Evolutionary conservation across 805 yeast species (phyloP).

Genomic region (Wickerhamiella azyma): DNA sequence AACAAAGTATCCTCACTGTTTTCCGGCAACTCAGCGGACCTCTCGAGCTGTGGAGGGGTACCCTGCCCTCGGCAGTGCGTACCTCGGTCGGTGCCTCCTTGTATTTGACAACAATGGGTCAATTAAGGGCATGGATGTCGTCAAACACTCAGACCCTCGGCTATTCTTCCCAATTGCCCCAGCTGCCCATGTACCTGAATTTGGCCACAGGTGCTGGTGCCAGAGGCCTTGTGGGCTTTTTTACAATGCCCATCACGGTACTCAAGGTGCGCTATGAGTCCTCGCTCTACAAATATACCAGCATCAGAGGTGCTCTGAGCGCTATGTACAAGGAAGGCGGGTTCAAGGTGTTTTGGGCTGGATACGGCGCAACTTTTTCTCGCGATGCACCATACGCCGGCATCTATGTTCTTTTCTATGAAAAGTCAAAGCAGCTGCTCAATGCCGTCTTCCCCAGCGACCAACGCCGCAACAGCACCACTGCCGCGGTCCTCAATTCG

Average conservation of each 20-base stretch:
- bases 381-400: slow-evolving; percentile 98
- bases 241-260: slow-evolving; percentile 91
- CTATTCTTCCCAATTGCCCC: slow-evolving; percentile 39
- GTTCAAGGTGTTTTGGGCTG: slow-evolving; percentile 62
- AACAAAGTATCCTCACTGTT: slow-evolving; percentile 16
- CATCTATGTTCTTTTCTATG: slow-evolving; percentile 73
- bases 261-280: slow-evolving; percentile 84
- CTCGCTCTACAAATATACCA: slow-evolving; percentile 51
- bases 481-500: slow-evolving; percentile 51
- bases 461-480: slow-evolving; percentile 20
- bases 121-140: slow-evolving; percentile 39
- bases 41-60: slow-evolving; percentile 77
- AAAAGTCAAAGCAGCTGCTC: slow-evolving; percentile 46
- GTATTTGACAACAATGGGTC: slow-evolving; percentile 61
- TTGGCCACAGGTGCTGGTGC: slow-evolving; percentile 64
- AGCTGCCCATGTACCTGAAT: slow-evolving; percentile 55
- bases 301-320: slow-evolving; percentile 45
- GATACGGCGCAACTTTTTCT: slow-evolving; percentile 73
- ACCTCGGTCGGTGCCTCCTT: slow-evolving; percentile 86
- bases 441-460: slow-evolving; percentile 31
- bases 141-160: slow-evolving; percentile 11
- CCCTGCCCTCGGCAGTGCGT: slow-evolving; percentile 76
- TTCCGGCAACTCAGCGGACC: slow-evolving; percentile 17
- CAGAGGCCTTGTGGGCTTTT: slow-evolving; percentile 66
- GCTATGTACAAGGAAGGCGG: slow-evolving; percentile 44